Evolutionary conservation across 495 filamentous ascomycete species (phyloP), one percentile per base, ranked within the genome.

Genomic region (Aspergillus egyptiacus): DNA sequence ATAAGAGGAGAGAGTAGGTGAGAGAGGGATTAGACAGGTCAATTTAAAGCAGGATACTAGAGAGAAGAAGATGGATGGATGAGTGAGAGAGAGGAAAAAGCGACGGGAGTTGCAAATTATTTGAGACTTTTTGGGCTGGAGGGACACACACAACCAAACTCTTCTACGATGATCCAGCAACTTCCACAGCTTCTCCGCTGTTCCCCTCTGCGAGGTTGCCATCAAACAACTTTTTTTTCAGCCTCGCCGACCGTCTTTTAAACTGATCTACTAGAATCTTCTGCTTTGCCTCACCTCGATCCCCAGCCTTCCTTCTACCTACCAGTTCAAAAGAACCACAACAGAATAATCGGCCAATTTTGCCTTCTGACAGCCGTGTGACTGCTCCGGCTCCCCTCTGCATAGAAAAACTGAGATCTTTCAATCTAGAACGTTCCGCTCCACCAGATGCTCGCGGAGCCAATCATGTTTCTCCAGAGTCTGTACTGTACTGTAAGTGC

Each of bases 131-230:
- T 50, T 58, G 48, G 46, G 58, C 48, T 42, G 40, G 48, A 56
- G 39, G 38, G 39, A 46, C 59, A 32, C 14, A 40, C 20, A 60
- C 59, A 59, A 68, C 25, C 40, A 20, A 61, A 59, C 62, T 58
- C 50, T 72, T 73, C 69, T 64, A 73, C 69, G 65, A 51, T 46
- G 60, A 67, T 73, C 69, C 69, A 72, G 68, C 63, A 59, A 66
- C 65, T 72, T 72, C 69, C 69, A 72, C 59, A 39, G 24, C 27
- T 46, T 54, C 58, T 56, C 58, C 58, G 51, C 54, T n/a, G n/a
- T n/a, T n/a, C 50, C 55, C 59, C 57, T 58, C 55, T 28, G 11
- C 15, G 51, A 44, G 38, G 20, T 40, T 35, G 37, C 41, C 31
- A 66, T 68, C 65, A 61, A 68, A 59, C 61, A 49, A 37, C 23